A percentile compares a stretch with the other conserved stretches of the same genome.
Conservation (phyloP, 1,284 basidiomycete species). For the Cryptococcus sp. region DNA sequence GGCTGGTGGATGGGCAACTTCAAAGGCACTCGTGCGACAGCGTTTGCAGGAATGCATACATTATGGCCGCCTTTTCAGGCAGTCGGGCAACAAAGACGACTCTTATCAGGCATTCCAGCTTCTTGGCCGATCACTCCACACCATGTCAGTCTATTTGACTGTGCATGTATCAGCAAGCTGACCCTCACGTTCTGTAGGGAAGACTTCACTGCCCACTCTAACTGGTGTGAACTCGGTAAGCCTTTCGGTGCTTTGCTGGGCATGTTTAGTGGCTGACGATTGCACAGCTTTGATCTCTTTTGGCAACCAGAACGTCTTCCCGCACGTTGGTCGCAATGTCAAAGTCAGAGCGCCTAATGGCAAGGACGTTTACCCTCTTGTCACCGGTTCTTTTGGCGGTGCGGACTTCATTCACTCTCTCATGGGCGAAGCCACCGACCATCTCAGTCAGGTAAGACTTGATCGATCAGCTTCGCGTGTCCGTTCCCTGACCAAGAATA, state of each 20-base stretch:
- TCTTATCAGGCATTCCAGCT: conserved; percentile 81
- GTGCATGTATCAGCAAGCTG: conserved; percentile 3
- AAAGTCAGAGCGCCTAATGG: conserved; percentile 76
- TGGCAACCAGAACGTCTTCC: conserved; percentile 76
- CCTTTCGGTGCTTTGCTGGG: not conserved
- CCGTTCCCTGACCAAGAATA: not conserved
- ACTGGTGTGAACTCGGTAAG: conserved; percentile 72
- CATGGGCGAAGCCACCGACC: conserved; percentile 58
- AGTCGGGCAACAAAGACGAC: conserved; percentile 65
- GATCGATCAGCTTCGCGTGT: not conserved
- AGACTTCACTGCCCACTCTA: conserved; percentile 77
- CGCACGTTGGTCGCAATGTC: conserved; percentile 84
- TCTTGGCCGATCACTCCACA: conserved; percentile 64
- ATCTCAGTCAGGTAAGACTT: conserved; percentile 38
- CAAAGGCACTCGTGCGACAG: conserved; percentile 75
- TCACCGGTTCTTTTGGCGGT: conserved; percentile 86
- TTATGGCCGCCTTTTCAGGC: conserved; percentile 60
- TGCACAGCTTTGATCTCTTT: conserved; percentile 65
- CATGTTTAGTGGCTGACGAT: conserved; percentile 1
- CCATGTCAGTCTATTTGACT: conserved; percentile 26
- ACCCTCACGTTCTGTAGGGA: conserved; percentile 51
- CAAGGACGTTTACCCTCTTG: conserved; percentile 73
- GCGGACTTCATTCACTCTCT: conserved; percentile 79
- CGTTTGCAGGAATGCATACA: conserved; percentile 70
- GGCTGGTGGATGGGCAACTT: conserved; percentile 80